Conservation (phyloP, 176 grass and related monocot species). For the Musa schizocarpa region DNA sequence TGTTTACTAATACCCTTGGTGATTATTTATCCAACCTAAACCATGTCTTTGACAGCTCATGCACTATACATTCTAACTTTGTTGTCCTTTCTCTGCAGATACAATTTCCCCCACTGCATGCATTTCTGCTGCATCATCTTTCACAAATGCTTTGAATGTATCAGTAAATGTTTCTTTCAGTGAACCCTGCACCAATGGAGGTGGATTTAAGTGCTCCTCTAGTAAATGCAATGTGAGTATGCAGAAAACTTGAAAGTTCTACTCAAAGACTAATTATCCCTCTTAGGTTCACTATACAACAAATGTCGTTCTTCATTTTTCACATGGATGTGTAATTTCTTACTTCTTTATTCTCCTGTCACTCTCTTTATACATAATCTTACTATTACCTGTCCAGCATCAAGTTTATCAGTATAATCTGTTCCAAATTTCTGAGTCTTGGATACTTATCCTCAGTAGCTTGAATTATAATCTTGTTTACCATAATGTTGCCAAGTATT, state of each 20-base stretch:
- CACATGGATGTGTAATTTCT: not conserved
- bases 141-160: slow-evolving; percentile 51
- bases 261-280: not conserved
- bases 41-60: not conserved
- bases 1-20: not conserved
- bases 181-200: slow-evolving; percentile 58
- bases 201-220: slow-evolving; percentile 63
- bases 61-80: not conserved
- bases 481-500: too few relatives aligned
- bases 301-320: not conserved
- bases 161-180: slow-evolving; percentile 51
- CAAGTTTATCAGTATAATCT: too few relatives aligned
- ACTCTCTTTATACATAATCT: too few relatives aligned
- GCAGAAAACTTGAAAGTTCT: not conserved
- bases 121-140: slow-evolving; percentile 37
- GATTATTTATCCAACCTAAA: not conserved
- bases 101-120: slow-evolving; percentile 68
- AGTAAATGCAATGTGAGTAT: slow-evolving; percentile 51
- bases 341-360: not conserved
- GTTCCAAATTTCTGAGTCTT: too few relatives aligned
- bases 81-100: slow-evolving; percentile 35
- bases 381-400: too few relatives aligned
- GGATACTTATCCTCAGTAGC: too few relatives aligned
- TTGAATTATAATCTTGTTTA: too few relatives aligned
- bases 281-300: not conserved